These are phyloP conservation scores for Castanopsis chinensis DNA, from an alignment of 306 rosid species.

Conservation along the genomic window DNA sequence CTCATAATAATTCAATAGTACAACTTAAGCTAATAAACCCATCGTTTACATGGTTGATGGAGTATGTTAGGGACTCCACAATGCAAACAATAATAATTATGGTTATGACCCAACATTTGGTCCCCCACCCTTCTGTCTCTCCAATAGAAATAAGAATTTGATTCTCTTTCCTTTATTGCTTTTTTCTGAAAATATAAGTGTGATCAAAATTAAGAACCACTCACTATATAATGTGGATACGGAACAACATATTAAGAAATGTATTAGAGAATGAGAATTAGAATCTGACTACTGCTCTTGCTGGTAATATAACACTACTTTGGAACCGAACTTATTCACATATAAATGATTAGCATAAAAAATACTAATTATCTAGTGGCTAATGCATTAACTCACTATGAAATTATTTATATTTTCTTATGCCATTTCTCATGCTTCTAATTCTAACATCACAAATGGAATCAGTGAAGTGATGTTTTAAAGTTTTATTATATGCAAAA, in stretches of 20 bases:
- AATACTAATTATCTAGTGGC: neutral
- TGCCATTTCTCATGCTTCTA: neutral
- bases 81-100: slow-evolving; percentile 33
- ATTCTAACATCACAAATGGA: neutral
- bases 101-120: slow-evolving; percentile 36
- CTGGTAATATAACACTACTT: slow-evolving; percentile 23
- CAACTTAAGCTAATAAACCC: slow-evolving; percentile 4
- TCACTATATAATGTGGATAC: slow-evolving; percentile 5
- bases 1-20: slow-evolving; percentile 2
- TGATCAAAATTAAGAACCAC: slow-evolving; percentile 22
- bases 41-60: neutral
- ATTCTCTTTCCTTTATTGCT: slow-evolving; percentile 23
- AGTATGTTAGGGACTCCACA: slow-evolving; percentile 29
- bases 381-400: neutral
- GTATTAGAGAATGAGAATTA: slow-evolving; percentile 31
- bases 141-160: slow-evolving; percentile 33
- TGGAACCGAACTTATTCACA: slow-evolving; percentile 61
- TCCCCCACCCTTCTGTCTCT: slow-evolving; percentile 28
- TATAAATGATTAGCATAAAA: slow-evolving; percentile 14
- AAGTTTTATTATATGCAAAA: neutral
- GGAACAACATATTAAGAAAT: slow-evolving; percentile 15
- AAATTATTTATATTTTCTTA: neutral
- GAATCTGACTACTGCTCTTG: slow-evolving; percentile 33
- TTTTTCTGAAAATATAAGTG: neutral
- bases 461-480: neutral